A percentile compares a stretch with the other conserved stretches of the same genome.
These are phyloP conservation scores for Lumnitzera racemosa DNA, from an alignment of 345 rosid genomes.

Conservation along the genomic window DNA sequence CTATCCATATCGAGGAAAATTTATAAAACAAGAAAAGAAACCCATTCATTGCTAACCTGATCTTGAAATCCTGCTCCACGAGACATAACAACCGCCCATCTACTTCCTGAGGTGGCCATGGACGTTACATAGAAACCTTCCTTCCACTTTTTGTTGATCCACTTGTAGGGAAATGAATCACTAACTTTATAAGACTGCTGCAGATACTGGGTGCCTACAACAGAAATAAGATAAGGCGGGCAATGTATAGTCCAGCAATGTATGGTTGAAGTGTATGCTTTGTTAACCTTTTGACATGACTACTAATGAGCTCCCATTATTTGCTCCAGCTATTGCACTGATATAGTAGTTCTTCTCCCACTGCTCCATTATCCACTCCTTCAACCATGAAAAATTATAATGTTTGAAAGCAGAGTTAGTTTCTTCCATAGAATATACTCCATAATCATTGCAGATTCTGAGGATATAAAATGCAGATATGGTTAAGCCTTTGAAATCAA, in stretches of 20 bases:
- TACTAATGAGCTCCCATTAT: slow-evolving; percentile 43
- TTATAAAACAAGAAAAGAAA: neutral
- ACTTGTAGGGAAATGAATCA: slow-evolving; percentile 46
- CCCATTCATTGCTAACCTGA: slow-evolving; percentile 22
- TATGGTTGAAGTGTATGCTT: neutral
- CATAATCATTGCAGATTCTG: no score
- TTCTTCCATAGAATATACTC: neutral
- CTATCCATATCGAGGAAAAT: neutral
- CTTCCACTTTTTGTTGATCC: slow-evolving; percentile 55
- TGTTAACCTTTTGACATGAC: slow-evolving; percentile 50
- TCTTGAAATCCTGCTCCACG: slow-evolving; percentile 38
- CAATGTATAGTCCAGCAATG: slow-evolving; percentile 1
- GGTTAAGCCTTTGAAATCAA: no score
- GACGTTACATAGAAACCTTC: slow-evolving; percentile 49
- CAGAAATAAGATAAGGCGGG: neutral
- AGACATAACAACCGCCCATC: slow-evolving; percentile 52
- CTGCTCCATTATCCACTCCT: slow-evolving; percentile 61
- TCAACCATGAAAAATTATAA: slow-evolving; percentile 11
- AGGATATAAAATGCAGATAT: no score
- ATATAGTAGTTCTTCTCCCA: slow-evolving; percentile 54
- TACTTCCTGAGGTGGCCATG: slow-evolving; percentile 48
- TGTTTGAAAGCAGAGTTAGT: neutral
- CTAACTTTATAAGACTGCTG: slow-evolving; percentile 53
- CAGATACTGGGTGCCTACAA: slow-evolving; percentile 30
- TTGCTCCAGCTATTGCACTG: slow-evolving; percentile 45